phyloP scores from a whole-genome alignment of 1,284 basidiomycete species.

The Singerocomus rubriflavus region DNA sequence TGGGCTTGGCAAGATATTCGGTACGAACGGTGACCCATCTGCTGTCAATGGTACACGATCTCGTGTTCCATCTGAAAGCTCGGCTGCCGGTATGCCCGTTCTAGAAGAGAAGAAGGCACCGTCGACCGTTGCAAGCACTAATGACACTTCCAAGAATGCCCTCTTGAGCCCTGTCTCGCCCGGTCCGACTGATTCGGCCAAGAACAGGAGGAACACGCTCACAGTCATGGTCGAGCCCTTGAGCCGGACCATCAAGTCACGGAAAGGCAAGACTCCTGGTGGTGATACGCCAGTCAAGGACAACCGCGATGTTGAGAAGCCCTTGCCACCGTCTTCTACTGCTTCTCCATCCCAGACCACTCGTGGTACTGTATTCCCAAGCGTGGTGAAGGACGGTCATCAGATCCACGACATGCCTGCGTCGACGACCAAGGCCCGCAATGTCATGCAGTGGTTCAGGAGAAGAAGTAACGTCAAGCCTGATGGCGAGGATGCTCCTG shows the following conservation, averaged over 20 bases:
- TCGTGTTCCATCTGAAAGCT: conserved; percentile 43
- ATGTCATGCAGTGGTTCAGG: conserved; percentile 82
- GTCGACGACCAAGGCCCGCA: conserved; percentile 69
- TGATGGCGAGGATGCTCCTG: conserved; percentile 35
- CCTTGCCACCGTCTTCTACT: conserved; percentile 26
- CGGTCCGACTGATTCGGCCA: conserved; percentile 34
- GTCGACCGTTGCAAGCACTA: background rate
- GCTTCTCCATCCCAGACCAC: conserved; percentile 27
- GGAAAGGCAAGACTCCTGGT: conserved; percentile 40
- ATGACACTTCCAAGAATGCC: conserved; percentile 24
- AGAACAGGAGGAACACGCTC: conserved; percentile 71
- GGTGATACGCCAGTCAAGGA: conserved; percentile 35
- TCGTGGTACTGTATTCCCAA: conserved; percentile 29
- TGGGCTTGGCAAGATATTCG: conserved; percentile 65
- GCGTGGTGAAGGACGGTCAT: conserved; percentile 26
- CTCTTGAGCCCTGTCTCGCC: conserved; percentile 36
- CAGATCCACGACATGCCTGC: conserved; percentile 49
- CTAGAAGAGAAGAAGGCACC: conserved; percentile 24
- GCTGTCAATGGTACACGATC: conserved; percentile 31
- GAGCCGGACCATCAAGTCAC: conserved; percentile 54
- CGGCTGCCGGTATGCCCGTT: conserved; percentile 24
- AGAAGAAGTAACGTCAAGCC: conserved; percentile 60
- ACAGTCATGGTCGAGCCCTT: conserved; percentile 82
- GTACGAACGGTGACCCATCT: conserved; percentile 31
- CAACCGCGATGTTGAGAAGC: conserved; percentile 34